Percentiles rank a stretch among this genome's conserved stretches.
Conservation (phyloP, 2,329 filamentous ascomycete species). For the Cephalotrichum gorgonifer region DNA sequence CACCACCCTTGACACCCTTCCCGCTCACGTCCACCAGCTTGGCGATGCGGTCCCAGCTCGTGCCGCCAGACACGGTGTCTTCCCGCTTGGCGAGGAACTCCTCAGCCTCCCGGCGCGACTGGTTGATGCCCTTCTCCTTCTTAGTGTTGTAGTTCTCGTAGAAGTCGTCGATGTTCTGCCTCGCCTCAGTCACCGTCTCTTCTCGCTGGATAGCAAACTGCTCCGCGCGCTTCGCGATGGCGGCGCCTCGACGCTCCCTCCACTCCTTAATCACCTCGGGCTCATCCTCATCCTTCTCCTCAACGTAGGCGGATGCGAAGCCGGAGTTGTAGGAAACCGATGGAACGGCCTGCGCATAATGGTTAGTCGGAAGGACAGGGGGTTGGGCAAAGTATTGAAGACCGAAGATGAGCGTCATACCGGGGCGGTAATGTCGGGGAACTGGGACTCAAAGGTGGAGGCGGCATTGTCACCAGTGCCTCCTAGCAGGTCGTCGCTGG, state of each 20-base stretch:
- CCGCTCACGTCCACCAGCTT: slow-evolving; percentile 97
- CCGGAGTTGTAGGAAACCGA: slow-evolving; percentile 54
- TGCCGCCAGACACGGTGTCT: slow-evolving; percentile 88
- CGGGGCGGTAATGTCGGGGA: slow-evolving; percentile 60
- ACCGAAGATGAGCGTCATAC: neutral
- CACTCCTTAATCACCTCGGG: slow-evolving; percentile 83
- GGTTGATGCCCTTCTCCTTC: slow-evolving; percentile 84
- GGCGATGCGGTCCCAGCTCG: slow-evolving; percentile 96
- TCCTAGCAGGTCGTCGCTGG: slow-evolving; percentile 62
- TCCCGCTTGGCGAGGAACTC: slow-evolving; percentile 83
- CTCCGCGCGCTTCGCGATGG: slow-evolving; percentile 74
- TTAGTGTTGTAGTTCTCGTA: slow-evolving; percentile 99
- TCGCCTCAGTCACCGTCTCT: slow-evolving; percentile 79
- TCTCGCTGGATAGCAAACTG: slow-evolving; percentile 73
- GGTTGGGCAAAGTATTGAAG: no score
- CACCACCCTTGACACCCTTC: slow-evolving; percentile 80
- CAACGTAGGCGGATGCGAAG: slow-evolving; percentile 39
- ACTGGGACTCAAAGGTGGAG: slow-evolving; percentile 70
- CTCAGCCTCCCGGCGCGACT: slow-evolving; percentile 86
- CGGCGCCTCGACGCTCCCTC: slow-evolving; percentile 79
- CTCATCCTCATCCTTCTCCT: slow-evolving; percentile 60
- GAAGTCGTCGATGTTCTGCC: slow-evolving; percentile 94
- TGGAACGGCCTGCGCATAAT: slow-evolving; percentile 24
- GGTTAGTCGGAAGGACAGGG: slow-evolving; percentile 74
- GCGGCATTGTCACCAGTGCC: slow-evolving; percentile 42